phyloP scores from a whole-genome alignment of 495 filamentous ascomycete species.

The Annulohypoxylon moriforme region DNA sequence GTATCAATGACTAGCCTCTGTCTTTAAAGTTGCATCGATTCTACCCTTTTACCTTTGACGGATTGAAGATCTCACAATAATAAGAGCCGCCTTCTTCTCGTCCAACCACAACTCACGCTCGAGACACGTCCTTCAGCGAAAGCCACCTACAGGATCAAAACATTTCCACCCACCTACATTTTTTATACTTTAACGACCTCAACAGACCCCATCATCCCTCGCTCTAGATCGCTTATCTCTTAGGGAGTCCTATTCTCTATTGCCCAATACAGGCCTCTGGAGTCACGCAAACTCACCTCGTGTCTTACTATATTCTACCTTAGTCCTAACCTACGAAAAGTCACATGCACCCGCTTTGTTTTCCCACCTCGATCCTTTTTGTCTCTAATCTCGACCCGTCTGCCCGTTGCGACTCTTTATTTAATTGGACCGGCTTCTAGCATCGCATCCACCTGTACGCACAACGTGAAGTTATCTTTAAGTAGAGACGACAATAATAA shows the following conservation, averaged over 20 bases:
- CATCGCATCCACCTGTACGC: constrained; percentile 36
- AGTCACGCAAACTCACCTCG: constrained; percentile 39
- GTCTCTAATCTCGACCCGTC: constrained; percentile 27
- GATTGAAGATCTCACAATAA: constrained; percentile 14
- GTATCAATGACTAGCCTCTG: not conserved
- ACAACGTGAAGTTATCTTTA: constrained; percentile 32
- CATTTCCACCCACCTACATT: constrained; percentile 28
- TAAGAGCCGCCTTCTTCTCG: constrained; percentile 32
- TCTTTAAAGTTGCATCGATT: constrained; percentile 9
- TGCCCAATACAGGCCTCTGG: constrained; percentile 33
- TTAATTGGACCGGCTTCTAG: constrained; percentile 37
- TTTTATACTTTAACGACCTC: constrained; percentile 25
- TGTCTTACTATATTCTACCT: constrained; percentile 26
- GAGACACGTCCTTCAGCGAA: constrained; percentile 47
- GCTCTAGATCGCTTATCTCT: constrained; percentile 9
- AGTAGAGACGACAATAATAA: constrained; percentile 30
- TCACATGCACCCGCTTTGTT: constrained; percentile 32
- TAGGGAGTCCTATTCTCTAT: not conserved
- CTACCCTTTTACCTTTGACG: not conserved
- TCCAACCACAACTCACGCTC: constrained; percentile 47
- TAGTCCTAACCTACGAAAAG: constrained; percentile 4
- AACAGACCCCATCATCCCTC: constrained; percentile 15
- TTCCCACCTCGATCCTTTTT: constrained; percentile 11
- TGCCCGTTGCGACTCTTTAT: constrained; percentile 18
- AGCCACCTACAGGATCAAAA: constrained; percentile 44